Evolutionary conservation across 2,329 filamentous ascomycete species (phyloP), one percentile per base, ranked within the genome.

Genomic region (Cryphonectria radicalis): DNA sequence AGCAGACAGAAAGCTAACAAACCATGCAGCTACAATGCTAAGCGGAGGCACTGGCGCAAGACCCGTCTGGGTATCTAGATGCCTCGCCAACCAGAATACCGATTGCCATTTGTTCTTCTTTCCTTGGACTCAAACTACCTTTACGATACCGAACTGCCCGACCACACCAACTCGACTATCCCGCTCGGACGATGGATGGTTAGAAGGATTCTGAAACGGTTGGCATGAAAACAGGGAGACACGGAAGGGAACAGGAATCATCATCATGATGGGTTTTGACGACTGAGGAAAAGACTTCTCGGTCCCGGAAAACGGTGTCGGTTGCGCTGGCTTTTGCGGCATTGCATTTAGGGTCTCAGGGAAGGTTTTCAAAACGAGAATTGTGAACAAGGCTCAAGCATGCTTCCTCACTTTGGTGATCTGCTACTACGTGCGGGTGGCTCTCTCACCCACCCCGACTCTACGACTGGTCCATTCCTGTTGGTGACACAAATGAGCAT

Each of bases 41-140:
- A 99, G 93, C 90, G 96, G 87, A 93, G 96, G 88, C 96, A 99
- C 86, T 99, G 96, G 96, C 94, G 96, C 89, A 99, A 99, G 95
- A 98, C 96, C 84, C 93, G 94, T 84, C 94, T 99, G 87, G 94
- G 94, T 84, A 97, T 99, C 89, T 99, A 96, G 89, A 90, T 86
- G 84, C 85, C 83, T 88, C 84, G 81, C 83, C 81, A 79, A 67
- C 55, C 62, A 50, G 59, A 71, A 70, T 73, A 69, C 72, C 72
- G 69, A 67, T 69, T 71, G 67, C 65, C 69, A 64, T 67, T 67
- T 73, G 67, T 67, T 71, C 76, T 76, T 75, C 79, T 80, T 74
- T 68, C 66, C 72, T 70, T 69, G 55, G 19, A 67, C 69, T 59
- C 68, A 59, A 25, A 35, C 65, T 46, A 42, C 66, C 68, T 68